Evolutionary conservation across 2,329 filamentous ascomycete genomes (phyloP).

Genomic region (Arachnopeziza araneosa): DNA sequence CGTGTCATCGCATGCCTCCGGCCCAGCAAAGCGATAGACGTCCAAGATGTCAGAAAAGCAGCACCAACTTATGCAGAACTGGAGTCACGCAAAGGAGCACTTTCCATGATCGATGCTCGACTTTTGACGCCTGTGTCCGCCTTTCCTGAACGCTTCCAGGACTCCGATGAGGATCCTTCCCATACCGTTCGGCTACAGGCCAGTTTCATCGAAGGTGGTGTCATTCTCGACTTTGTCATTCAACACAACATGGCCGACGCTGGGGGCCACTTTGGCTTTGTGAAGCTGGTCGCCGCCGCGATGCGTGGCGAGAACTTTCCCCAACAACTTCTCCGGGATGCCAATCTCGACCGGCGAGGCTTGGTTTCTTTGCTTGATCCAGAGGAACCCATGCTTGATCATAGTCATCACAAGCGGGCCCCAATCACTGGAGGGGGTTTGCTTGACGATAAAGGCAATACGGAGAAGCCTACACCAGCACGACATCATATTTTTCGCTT

Average conservation of each 20-base stretch:
- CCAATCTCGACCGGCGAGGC: background rate
- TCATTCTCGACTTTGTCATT: slow-evolving; percentile 24
- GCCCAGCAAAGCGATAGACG: slow-evolving; percentile 15
- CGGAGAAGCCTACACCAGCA: slow-evolving; percentile 11
- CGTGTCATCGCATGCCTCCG: slow-evolving; percentile 17
- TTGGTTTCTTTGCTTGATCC: background rate
- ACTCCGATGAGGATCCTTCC: slow-evolving; percentile 5
- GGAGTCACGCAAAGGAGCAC: slow-evolving; percentile 22
- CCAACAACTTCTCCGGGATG: background rate
- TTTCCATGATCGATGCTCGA: slow-evolving; percentile 29
- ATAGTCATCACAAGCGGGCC: background rate
- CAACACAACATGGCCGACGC: slow-evolving; percentile 32
- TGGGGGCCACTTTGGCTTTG: slow-evolving; percentile 24
- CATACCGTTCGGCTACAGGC: slow-evolving; percentile 23
- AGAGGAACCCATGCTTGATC: background rate
- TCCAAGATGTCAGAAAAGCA: slow-evolving; percentile 17
- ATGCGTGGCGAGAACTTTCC: slow-evolving; percentile 18
- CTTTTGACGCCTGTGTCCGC: slow-evolving; percentile 26
- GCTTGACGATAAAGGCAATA: slow-evolving; percentile 14
- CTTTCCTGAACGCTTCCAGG: slow-evolving; percentile 26
- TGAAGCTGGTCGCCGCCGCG: slow-evolving; percentile 20
- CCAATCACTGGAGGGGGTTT: too few relatives aligned
- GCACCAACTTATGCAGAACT: slow-evolving; percentile 19
- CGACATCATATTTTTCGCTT: background rate
- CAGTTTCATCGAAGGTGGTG: slow-evolving; percentile 27